A percentile compares a stretch with the other conserved stretches of the same genome.
Conservation (phyloP, 306 rosid species). For the Fragaria nilgerrensis region DNA sequence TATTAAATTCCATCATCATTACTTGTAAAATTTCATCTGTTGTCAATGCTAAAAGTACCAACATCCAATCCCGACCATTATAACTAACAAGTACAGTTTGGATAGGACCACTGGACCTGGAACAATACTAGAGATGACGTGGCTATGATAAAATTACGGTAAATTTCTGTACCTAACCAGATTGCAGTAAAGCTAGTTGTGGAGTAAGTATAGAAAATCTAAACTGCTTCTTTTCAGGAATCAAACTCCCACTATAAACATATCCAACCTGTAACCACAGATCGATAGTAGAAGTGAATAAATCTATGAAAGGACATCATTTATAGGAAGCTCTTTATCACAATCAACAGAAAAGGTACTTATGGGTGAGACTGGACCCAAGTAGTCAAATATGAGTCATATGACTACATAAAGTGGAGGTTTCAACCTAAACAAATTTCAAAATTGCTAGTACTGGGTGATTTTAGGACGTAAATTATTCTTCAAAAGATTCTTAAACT, state of each 20-base stretch:
- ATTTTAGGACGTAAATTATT: not conserved
- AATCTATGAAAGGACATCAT: not conserved
- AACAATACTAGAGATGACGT: not conserved
- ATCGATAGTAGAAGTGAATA: not conserved
- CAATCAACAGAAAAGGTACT: not conserved
- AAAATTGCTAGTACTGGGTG: not conserved
- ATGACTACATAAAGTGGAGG: not conserved
- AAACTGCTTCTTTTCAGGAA: not conserved
- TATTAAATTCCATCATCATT: constrained; percentile 4
- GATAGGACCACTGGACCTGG: not conserved
- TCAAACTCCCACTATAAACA: not conserved
- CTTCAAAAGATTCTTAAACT: not conserved
- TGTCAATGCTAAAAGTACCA: constrained; percentile 2
- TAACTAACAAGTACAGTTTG: not conserved
- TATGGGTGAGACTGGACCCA: not conserved
- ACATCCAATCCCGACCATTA: not conserved
- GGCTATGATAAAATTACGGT: not conserved
- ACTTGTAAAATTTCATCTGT: constrained; percentile 14
- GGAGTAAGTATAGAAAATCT: not conserved
- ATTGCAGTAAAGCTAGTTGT: not conserved
- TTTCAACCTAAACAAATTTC: not conserved
- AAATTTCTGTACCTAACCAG: not conserved
- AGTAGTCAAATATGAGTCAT: not conserved
- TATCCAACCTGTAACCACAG: not conserved
- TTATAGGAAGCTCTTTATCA: not conserved